Evolutionary conservation across 2,329 filamentous ascomycete genomes (phyloP).

Genomic region (Ophiobolus disseminans): DNA sequence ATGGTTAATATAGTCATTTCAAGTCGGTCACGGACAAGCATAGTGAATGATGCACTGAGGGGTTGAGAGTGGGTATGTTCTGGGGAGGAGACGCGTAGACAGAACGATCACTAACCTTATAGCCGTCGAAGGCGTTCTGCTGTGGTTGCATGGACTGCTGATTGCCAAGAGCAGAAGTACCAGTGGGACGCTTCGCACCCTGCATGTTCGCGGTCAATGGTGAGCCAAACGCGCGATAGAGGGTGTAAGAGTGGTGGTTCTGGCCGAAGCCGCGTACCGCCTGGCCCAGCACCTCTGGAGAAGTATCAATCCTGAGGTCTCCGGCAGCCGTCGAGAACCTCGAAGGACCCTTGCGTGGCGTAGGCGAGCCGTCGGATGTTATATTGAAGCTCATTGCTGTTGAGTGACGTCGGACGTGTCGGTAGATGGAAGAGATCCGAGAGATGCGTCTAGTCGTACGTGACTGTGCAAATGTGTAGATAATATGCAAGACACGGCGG

Average conservation of each 20-base stretch:
- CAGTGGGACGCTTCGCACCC: conserved; percentile 50
- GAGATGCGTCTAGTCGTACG: conserved; percentile 33
- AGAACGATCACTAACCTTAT: conserved; percentile 39
- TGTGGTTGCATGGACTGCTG: conserved; percentile 29
- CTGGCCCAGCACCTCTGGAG: conserved; percentile 43
- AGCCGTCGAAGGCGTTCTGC: conserved; percentile 28
- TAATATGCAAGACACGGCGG: conserved; percentile 45
- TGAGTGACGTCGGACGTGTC: conserved; percentile 23
- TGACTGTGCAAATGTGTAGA: conserved; percentile 41
- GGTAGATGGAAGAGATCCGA: conserved; percentile 44
- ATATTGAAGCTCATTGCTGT: conserved; percentile 48
- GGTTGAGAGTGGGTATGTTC: neutral
- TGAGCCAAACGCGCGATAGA: conserved; percentile 27
- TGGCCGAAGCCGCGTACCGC: conserved; percentile 41
- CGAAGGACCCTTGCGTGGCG: conserved; percentile 46
- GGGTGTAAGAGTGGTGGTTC: conserved; percentile 26
- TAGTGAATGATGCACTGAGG: neutral
- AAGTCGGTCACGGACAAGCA: neutral
- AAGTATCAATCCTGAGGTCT: conserved; percentile 44
- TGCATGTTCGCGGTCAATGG: conserved; percentile 46
- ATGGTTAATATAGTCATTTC: neutral
- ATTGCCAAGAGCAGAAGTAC: conserved; percentile 46
- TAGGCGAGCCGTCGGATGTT: conserved; percentile 51
- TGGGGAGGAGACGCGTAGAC: neutral
- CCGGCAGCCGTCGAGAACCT: conserved; percentile 39